Base-by-base conservation (phyloP, 2,329 filamentous ascomycete genomes). In the Nannizziopsis barbatae region DNA sequence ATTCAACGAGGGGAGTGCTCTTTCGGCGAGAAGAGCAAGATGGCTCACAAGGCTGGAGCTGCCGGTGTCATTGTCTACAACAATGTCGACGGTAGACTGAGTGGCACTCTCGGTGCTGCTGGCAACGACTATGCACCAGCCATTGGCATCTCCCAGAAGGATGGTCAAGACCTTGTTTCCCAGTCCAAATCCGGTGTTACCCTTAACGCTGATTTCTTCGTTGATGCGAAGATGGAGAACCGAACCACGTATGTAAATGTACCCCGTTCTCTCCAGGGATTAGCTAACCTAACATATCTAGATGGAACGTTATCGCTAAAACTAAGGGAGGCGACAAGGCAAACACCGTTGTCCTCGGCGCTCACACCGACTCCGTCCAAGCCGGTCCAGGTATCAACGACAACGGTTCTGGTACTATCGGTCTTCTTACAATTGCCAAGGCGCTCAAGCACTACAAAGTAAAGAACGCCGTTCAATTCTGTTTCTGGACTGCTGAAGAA, bases 311-410 rank as follows among this genome's bases (percentile, higher is more conserved):
- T 36, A 73, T 82, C 52, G 80, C 79, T 4, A 74, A 78, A 55
- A 77, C 77, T 9, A 75, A 72, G 52, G 65, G 63, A 11, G 79
- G 79, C 38, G 75, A 81, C 60, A 72, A 75, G 14, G 64, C 77
- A 53, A 79, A 81, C 57, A 68, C 76, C 31, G 67, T 82, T 41
- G 72, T 76, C 43, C 62, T 81, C 11, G 77, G 78, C 37, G 77
- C 72, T 2, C 79, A 83, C 62, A 74, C 72, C 14, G 79, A 83
- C 63, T 77, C 74, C 5, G 79, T 82, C 15, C 68, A 71, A 22
- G 73, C 70, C 20, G 79, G 79, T 0, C 79, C 79, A 1, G 84
- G 84, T 15, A 86, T 88, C 71, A 88, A 88, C 62, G 84, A 88
- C 56, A 82, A 88, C 58, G 84, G 84, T 41, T 81, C 80, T 2